These are phyloP conservation scores for Metschnikowia baotianmanensis DNA, from an alignment of 805 yeast genomes.

Conservation along the genomic window DNA sequence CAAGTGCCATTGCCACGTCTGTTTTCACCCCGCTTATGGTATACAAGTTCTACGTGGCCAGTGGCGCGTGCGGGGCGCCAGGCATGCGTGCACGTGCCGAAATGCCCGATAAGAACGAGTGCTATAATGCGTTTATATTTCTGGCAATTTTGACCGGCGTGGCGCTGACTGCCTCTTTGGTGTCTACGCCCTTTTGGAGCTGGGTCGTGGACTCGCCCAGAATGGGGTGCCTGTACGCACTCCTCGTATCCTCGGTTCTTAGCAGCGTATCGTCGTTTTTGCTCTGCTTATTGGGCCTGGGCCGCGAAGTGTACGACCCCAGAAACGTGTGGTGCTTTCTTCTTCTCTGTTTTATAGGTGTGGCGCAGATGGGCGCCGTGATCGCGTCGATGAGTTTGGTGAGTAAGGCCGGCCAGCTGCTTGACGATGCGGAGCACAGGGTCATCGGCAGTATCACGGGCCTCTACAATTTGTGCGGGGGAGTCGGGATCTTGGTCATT, in stretches of 20 bases:
- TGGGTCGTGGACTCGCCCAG: conserved; percentile 45
- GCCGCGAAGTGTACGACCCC: conserved; percentile 30
- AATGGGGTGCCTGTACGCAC: conserved; percentile 27
- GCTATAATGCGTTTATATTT: conserved; percentile 61
- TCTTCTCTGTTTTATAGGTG: conserved; percentile 46
- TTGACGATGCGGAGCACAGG: conserved; percentile 31
- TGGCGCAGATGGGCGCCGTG: conserved; percentile 60
- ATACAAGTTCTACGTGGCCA: conserved; percentile 50
- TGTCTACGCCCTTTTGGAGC: conserved; percentile 66
- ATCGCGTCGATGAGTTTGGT: conserved; percentile 63
- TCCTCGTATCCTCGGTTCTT: conserved; percentile 37
- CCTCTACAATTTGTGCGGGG: conserved; percentile 65
- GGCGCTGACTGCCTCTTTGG: conserved; percentile 54
- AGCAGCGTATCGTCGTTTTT: conserved; percentile 46
- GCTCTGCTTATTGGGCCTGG: conserved; percentile 23
- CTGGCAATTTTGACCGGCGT: conserved; percentile 71
- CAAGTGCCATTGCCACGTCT: conserved; percentile 56
- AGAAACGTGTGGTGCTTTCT: conserved; percentile 37
- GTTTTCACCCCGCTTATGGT: conserved; percentile 63
- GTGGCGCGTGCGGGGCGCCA: conserved; percentile 47
- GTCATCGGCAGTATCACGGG: conserved; percentile 70
- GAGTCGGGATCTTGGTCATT: conserved; percentile 59
- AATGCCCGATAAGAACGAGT: conserved; percentile 33
- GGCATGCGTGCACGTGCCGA: conserved; percentile 23
- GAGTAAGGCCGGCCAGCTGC: conserved; percentile 23